Evolutionary conservation across 371 early-diverging fungal genomes (phyloP), one percentile per base, ranked within the genome.

Genomic region (Mucor plumbeus): DNA sequence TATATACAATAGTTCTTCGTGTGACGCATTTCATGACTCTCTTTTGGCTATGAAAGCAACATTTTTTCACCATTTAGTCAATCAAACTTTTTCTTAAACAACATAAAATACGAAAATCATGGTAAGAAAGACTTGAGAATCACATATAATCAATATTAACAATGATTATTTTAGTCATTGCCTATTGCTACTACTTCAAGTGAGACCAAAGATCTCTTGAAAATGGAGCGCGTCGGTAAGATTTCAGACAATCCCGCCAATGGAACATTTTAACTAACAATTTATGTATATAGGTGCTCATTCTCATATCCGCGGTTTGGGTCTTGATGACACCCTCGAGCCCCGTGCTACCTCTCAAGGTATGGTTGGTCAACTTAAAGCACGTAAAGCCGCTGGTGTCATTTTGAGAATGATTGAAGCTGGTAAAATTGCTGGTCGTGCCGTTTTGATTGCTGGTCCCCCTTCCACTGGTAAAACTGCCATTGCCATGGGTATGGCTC

Each of bases 391-490:
- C 8, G 97, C 96, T 11, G 98, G 98, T 17, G 90, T 99, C 17
- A 92, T 98, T 69, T 88, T 97, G 41, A 92, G 92, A 77, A 91
- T 99, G 84, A 96, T 98, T 72, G 87, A 94, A 78, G 91, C 95
- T 40, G 98, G 97, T 50, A 95, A 95, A 75, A 98, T 97, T 74
- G 96, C 97, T n/a, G 99, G 99, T 56, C 90, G 98, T 41, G 95
- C 98, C 10, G 89, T 99, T 19, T 77, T 99, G 73, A 93, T 99
- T 80, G 97, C 98, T 7, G 99, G 99, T 50, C 95, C 96, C 26
- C 97, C 99, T 0, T 99, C 99, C n/a, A 97, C 98, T 8, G 99
- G 98, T 71, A 95, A 95, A 84, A 95, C 95, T 0, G 94, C 94
- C 19, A 93, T 95, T 74, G 98, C 99, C 9, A 96, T 97, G 88